Base-by-base conservation (phyloP, 176 grass and related monocot species). In the Miscanthus lutarioriparius region DNA sequence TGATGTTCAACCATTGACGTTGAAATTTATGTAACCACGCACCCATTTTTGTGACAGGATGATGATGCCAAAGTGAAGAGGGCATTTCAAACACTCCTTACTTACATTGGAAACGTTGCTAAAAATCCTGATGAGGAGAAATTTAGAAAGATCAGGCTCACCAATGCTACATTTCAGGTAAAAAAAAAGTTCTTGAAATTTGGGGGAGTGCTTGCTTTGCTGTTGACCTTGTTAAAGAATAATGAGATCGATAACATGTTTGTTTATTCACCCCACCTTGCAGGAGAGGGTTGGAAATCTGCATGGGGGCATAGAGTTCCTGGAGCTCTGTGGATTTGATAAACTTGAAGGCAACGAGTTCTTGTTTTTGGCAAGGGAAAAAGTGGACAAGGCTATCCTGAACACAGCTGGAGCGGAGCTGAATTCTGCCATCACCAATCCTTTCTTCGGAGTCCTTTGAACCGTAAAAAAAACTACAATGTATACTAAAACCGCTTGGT, bases 261-360 rank as follows among this genome's bases (percentile, higher is more conserved):
- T 77, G 39, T 79, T 47, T 77, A 40, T 17, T 20, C 4, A 54
- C 66, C 2, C 19, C 35, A 51, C 39, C 37, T 63, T 82, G 70
- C 97, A 99, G 97, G 93, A 99, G 40, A 92, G 97, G 74, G 93
- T 99, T 58, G 96, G 97, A 33, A 91, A 79, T 76, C 76, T 99
- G 66, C 83, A 85, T 70, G 96, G 96, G 8, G 97, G 93, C 56
- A 91, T 96, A 82, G 86, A 96, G 44, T 99, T 99, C 53, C 97
- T 99, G n/a, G 83, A 88, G 83, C 27, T 92, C 23, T 99, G 96
- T 4, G 96, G 96, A 76, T 99, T 99, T 47, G 89, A 99, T 88
- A 99, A 94, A 82, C 88, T 96, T 1, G 90, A 99, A 74, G 92
- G 63, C 54, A 68, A 88, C 12, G 96, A 92, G n/a, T 96, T 94